phyloP scores from a whole-genome alignment of 352 stramenopile genomes.

The Phytophthora nicotianae region DNA sequence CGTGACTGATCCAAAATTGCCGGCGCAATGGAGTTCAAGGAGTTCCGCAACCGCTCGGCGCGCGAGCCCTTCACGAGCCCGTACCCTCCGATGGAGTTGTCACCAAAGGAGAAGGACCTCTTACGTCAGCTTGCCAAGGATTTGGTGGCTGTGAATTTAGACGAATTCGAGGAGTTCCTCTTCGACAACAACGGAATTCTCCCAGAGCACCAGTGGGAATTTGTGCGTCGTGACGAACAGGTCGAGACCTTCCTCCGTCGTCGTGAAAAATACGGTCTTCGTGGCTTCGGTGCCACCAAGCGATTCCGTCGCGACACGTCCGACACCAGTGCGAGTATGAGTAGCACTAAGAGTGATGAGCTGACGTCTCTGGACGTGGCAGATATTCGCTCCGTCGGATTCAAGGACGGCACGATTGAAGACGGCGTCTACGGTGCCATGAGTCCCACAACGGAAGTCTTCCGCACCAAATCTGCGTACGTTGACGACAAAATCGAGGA shows the following conservation, averaged over 20 bases:
- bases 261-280: slow-evolving; percentile 29
- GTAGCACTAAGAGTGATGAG: slow-evolving; percentile 34
- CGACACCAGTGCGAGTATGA: slow-evolving; percentile 28
- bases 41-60: slow-evolving; percentile 27
- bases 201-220: slow-evolving; percentile 28
- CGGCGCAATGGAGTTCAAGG: slow-evolving; percentile 27
- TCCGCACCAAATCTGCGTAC: slow-evolving; percentile 37
- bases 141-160: slow-evolving; percentile 30
- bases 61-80: slow-evolving; percentile 30
- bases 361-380: slow-evolving; percentile 30
- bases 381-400: slow-evolving; percentile 33
- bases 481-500: slow-evolving; percentile 39
- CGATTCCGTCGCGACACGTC: slow-evolving; percentile 29
- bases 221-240: slow-evolving; percentile 35
- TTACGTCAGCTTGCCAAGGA: slow-evolving; percentile 33
- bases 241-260: slow-evolving; percentile 34
- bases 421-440: slow-evolving; percentile 40
- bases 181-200: slow-evolving; percentile 30
- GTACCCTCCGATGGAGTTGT: slow-evolving; percentile 33
- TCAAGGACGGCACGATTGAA: slow-evolving; percentile 36
- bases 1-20: slow-evolving; percentile 14
- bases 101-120: slow-evolving; percentile 23
- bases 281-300: slow-evolving; percentile 30
- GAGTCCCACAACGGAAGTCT: slow-evolving; percentile 35
- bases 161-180: slow-evolving; percentile 35